Evolutionary conservation across 352 stramenopile species (phyloP), one percentile per base, ranked within the genome.

Genomic region (Hyphochytrium catenoides): DNA sequence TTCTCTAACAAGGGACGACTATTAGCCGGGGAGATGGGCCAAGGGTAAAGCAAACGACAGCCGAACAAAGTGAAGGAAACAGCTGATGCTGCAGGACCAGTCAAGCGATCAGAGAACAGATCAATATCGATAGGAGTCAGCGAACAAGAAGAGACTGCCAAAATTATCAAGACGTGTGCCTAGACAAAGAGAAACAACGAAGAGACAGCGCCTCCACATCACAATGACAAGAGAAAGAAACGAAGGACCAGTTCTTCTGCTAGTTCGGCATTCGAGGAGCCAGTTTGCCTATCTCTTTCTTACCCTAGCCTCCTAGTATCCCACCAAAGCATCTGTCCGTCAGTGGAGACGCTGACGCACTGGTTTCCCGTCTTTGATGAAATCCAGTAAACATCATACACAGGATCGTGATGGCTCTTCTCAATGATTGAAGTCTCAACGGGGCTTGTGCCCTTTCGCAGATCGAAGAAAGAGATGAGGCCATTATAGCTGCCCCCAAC

Each of bases 331-430:
- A 88, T 77, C 54, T 66, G 77, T 27, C 87, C 87, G 45, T 96
- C 86, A 0, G 86, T 96, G 12, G 81, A 95, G 4, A 95, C 79
- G 18, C 75, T 94, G 36, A 71, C 88, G 57, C 79, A 95, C 45
- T 94, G 78, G 49, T 95, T 92, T 9, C 86, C 79, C 3, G 84
- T 93, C 57, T 95, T 95, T 43, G 61, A 86, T 8, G 74, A 90
- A 43, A 94, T 84, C 83, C 83, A 95, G 54, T 88, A 93, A 8
- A 93, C 74, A 47, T 94, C 84, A 51, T 91, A 91, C 14, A 95
- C 81, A 0, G 86, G 86, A 44, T 96, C 86, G 44, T 96, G 87
- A 50, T 96, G 87, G 30, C 74, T 93, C 46, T 94, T 89, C 43
- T 96, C 86, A 20, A 96, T 91, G 26, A 93, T 69, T 28, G 73